Percentiles rank a stretch among this genome's conserved stretches.
Conservation (phyloP, 148 eudicot genomes). For the Cornus controversa region DNA sequence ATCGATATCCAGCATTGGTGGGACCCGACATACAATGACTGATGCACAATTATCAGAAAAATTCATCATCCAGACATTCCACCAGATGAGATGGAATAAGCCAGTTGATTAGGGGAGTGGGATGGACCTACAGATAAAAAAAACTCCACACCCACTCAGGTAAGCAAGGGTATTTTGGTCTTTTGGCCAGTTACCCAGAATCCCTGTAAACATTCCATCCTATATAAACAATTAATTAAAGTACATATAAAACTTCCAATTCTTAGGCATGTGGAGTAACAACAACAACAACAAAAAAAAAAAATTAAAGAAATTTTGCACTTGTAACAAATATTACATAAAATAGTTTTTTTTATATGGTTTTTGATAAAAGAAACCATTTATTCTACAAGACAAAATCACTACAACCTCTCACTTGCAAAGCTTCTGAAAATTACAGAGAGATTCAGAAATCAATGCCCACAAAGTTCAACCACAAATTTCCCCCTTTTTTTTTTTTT, state of each 20-base stretch:
- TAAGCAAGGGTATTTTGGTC: background rate
- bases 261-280: background rate
- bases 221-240: background rate
- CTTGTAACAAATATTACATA: conserved; percentile 2
- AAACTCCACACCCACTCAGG: no score
- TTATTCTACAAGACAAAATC: conserved; percentile 1
- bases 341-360: conserved; percentile 1
- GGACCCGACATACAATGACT: no score
- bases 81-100: no score
- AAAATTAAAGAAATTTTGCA: conserved; percentile 11
- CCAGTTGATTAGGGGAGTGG: no score
- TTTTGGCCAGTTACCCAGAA: background rate
- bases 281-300: no score
- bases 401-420: conserved; percentile 2
- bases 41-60: no score
- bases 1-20: no score
- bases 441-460: conserved; percentile 9
- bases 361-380: conserved; percentile 3
- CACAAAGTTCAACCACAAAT: conserved; percentile 6
- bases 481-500: background rate
- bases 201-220: conserved; percentile 1
- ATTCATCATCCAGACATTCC: no score
- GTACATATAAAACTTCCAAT: background rate
- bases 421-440: background rate
- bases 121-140: no score